Evolutionary conservation across 2,329 filamentous ascomycete genomes (phyloP), one percentile per base, ranked within the genome.

Genomic region (Pseudogymnoascus sp.): DNA sequence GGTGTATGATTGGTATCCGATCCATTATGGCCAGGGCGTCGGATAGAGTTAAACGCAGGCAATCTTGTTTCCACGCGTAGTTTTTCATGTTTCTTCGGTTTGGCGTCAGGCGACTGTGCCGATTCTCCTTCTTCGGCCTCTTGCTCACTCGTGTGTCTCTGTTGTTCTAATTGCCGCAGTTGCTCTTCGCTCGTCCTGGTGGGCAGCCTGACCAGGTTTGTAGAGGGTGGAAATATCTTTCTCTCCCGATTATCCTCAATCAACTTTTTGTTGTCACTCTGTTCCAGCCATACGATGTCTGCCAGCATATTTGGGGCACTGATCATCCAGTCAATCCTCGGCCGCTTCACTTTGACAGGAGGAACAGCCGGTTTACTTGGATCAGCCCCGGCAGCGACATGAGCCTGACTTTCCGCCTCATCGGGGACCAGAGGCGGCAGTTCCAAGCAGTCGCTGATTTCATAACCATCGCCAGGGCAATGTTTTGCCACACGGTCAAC

Each of bases 231-330:
- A 66, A 90, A 96, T 12, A 97, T 84, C 64, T 84, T 87, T 59
- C 84, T 82, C 71, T 91, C 91, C 70, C 90, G 80, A 12, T 87
- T 85, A 74, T 96, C 89, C 72, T 96, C 90, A 44, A 96, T 88
- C 28, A 92, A 79, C 61, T 82, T 82, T 73, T 93, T 96, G 75
- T 97, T 92, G 64, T 88, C 80, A 34, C 84, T 85, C 70, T 93
- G 87, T 73, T 97, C 91, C 21, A 96, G 78, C 95, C 95, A 99
- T 71, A 93, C 91, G 1, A 89, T 82, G 77, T 99, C 95, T 4
- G 93, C 93, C 56, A 97, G 79, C 74, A 97, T 82, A 73, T 97
- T 93, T 63, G 90, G 87, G 0, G 93, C 90, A 50, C 89, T 85
- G 16, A 93, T 85, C 40, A 85, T 82, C 95, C 95, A 97, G 71